Base-by-base conservation (phyloP, 2,329 filamentous ascomycete genomes). In the Waltergamsia citrina region DNA sequence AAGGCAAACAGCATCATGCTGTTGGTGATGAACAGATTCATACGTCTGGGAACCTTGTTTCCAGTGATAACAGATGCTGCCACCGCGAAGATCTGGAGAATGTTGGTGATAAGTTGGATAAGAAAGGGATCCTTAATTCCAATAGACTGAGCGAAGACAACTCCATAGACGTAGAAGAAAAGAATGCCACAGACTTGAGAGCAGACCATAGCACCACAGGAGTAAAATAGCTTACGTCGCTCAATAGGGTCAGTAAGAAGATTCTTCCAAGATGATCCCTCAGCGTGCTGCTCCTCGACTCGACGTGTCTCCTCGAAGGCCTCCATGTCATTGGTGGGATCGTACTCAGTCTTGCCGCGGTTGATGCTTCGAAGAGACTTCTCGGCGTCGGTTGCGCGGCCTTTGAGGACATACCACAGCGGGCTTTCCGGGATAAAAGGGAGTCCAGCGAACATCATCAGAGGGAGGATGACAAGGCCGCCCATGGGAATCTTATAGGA, bases 111-210 rank as follows among this genome's bases (percentile, higher is more conserved):
- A 12, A 57, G 47, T 9, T 47, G 50, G 36, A 63, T 58, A 25
- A 53, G 42, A 42, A 59, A 59, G 6, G 59, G 53, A 15, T 62
- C 48, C 0, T 46, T 41, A 11, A 62, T 43, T 6, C 58, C 56
- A 17, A 63, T 59, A 2, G 50, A 45, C 40, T 62, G 46, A 9
- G 55, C 51, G 38, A 62, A 62, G 11, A 62, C 54, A 2, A 56
- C 54, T 5, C 58, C 58, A 36, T 56, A 63, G 29, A 50, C 51
- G 42, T 62, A 61, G 47, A 59, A 61, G 42, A 57, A 65, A 28
- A 59, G 55, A 37, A 65, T 64, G 19, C 62, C 62, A 46, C 59
- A 58, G 38, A 65, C 58, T 47, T 65, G 60, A 32, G 62, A 59
- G 3, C 56, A 53, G 31, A 57, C 49, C 50, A 64, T 52, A 32